Conservation (phyloP, 75 land plant genomes). For the Gnetum montanum region DNA sequence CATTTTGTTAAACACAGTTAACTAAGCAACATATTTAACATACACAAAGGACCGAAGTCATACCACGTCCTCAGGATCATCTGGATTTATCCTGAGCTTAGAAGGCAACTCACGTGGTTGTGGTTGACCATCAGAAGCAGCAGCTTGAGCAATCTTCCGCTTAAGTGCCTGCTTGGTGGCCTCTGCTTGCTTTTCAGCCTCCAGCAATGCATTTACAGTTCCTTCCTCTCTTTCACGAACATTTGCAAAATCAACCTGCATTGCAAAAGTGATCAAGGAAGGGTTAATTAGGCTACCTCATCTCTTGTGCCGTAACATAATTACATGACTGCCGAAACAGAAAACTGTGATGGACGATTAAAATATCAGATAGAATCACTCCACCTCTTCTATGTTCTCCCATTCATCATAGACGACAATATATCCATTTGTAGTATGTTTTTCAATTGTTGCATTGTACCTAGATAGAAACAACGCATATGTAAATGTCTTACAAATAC, state of each 20-base stretch:
- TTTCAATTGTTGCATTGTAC: constrained; percentile 88
- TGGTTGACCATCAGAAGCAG: constrained; percentile 52
- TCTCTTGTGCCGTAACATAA: neutral
- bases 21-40: no score
- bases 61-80: constrained; percentile 97
- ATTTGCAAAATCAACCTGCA: constrained; percentile 81
- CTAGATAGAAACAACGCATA: constrained; percentile 48
- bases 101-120: constrained; percentile 58
- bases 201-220: constrained; percentile 51
- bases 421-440: constrained; percentile 73
- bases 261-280: neutral
- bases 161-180: constrained; percentile 83
- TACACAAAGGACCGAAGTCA: no score
- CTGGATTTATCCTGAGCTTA: constrained; percentile 79
- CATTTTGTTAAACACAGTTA: no score
- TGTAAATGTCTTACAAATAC: constrained; percentile 29
- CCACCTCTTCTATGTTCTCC: constrained; percentile 96
- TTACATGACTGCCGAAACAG: no score
- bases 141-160: constrained; percentile 84
- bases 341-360: no score
- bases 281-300: neutral
- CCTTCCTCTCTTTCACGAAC: constrained; percentile 57
- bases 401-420: constrained; percentile 70
- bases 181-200: constrained; percentile 88
- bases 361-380: neutral